Evolutionary conservation across 2,329 filamentous ascomycete species (phyloP).

Genomic region (Fusarium cicatricum): DNA sequence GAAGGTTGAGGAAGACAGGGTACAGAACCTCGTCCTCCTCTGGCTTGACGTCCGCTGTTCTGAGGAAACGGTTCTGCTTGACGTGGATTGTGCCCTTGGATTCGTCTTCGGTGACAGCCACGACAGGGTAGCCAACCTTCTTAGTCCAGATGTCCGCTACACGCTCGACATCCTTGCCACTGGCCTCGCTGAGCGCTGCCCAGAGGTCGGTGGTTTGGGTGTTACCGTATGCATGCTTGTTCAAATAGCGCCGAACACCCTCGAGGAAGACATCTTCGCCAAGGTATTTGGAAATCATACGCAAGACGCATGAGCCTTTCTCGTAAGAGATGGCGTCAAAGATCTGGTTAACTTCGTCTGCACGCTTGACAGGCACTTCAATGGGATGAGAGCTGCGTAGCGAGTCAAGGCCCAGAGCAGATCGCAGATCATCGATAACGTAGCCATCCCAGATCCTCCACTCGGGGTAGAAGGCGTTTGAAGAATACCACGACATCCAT

Average conservation of each 20-base stretch:
- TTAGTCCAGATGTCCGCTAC: slow-evolving; percentile 98
- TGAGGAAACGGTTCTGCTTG: slow-evolving; percentile 94
- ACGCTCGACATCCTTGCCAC: slow-evolving; percentile 87
- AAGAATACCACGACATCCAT: slow-evolving; percentile 71
- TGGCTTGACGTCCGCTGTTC: slow-evolving; percentile 91
- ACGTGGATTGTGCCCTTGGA: slow-evolving; percentile 78
- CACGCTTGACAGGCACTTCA: slow-evolving; percentile 93
- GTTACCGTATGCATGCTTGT: slow-evolving; percentile 97
- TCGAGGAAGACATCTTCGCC: slow-evolving; percentile 94
- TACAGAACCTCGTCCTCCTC: slow-evolving; percentile 90
- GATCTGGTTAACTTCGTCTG: slow-evolving; percentile 97
- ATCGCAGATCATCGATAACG: slow-evolving; percentile 90
- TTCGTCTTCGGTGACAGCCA: slow-evolving; percentile 76
- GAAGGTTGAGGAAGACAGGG: slow-evolving; percentile 87
- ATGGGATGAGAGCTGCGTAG: slow-evolving; percentile 95
- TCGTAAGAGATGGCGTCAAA: slow-evolving; percentile 98
- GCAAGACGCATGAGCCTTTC: slow-evolving; percentile 93
- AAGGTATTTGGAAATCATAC: slow-evolving; percentile 96
- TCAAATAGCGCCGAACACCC: slow-evolving; percentile 88
- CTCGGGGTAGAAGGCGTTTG: slow-evolving; percentile 94
- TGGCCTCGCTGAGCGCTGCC: slow-evolving; percentile 86
- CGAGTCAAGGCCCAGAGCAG: slow-evolving; percentile 87
- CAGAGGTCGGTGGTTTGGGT: slow-evolving; percentile 91
- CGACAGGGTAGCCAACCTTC: slow-evolving; percentile 91
- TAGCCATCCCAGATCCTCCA: slow-evolving; percentile 99